Percentiles rank a stretch among this genome's conserved stretches.
Evolutionary conservation across 2,329 filamentous ascomycete species (phyloP).

Genomic region (Rutstroemia sp.): DNA sequence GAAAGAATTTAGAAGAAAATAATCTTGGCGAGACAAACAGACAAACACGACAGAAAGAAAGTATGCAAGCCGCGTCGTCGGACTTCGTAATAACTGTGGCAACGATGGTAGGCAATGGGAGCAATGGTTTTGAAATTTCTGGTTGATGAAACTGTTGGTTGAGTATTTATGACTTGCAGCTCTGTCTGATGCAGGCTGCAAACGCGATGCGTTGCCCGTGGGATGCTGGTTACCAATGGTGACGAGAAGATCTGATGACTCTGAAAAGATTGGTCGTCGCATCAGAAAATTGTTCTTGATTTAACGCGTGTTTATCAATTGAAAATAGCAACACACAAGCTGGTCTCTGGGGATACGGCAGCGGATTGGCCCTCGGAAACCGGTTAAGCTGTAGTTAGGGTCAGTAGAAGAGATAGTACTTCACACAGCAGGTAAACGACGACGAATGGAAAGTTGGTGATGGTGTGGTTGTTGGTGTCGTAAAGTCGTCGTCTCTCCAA

Average conservation of each 20-base stretch:
- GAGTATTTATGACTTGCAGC: constrained; percentile 7
- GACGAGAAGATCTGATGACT: constrained; percentile 2
- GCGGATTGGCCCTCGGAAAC: too few species aligned
- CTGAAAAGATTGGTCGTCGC: neutral
- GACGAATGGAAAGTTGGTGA: too few species aligned
- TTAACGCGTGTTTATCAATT: neutral
- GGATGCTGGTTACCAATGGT: constrained; percentile 6
- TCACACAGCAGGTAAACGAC: too few species aligned
- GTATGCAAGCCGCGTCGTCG: neutral
- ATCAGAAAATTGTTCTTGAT: neutral
- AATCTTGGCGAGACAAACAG: neutral
- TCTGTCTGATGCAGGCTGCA: neutral
- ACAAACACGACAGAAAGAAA: neutral
- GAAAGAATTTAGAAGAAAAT: neutral
- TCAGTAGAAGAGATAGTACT: too few species aligned
- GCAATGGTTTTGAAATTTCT: neutral
- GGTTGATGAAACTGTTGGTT: constrained; percentile 1
- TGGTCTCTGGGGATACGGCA: too few species aligned
- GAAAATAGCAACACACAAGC: neutral
- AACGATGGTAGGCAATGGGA: too few species aligned
- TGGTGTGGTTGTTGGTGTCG: too few species aligned
- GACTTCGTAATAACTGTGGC: neutral
- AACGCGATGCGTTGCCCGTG: neutral
- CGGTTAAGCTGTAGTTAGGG: too few species aligned
- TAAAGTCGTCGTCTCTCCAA: too few species aligned